Conservation (phyloP, 108 stramenopile species). For the Chaetoceros muelleri region DNA sequence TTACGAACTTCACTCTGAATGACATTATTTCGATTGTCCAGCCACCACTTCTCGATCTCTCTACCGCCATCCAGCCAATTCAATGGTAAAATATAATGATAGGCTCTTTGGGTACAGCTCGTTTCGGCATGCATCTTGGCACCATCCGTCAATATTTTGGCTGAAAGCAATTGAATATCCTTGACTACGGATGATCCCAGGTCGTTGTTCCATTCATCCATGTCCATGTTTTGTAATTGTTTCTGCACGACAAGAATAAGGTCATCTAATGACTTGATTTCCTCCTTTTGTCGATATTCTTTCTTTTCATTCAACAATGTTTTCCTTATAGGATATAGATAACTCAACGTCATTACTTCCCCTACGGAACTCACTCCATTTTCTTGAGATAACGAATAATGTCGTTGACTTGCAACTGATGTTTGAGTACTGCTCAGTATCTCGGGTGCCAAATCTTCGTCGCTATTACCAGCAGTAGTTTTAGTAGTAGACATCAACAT, state of each 20-base stretch:
- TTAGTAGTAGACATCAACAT: background rate
- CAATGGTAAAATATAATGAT: conserved; percentile 58
- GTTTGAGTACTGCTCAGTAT: conserved; percentile 22
- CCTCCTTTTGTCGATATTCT: background rate
- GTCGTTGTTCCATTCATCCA: background rate
- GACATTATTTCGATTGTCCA: conserved; percentile 6
- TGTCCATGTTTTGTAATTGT: background rate
- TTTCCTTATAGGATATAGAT: background rate
- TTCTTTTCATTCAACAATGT: background rate
- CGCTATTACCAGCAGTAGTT: background rate
- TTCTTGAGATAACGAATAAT: conserved; percentile 46
- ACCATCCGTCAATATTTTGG: conserved; percentile 3
- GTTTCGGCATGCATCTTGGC: conserved; percentile 53
- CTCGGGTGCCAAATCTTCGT: background rate
- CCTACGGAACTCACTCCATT: conserved; percentile 16
- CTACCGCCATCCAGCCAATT: conserved; percentile 37
- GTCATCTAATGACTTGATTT: background rate
- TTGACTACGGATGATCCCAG: background rate
- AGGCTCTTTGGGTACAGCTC: conserved; percentile 51
- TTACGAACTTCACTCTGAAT: background rate
- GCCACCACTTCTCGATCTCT: conserved; percentile 21
- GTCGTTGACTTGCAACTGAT: conserved; percentile 37
- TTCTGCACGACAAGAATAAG: background rate
- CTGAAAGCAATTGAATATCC: background rate
- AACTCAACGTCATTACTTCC: conserved; percentile 22